These are phyloP conservation scores for Xylaria sp. DNA, from an alignment of 2,329 filamentous ascomycete species.

Conservation along the genomic window DNA sequence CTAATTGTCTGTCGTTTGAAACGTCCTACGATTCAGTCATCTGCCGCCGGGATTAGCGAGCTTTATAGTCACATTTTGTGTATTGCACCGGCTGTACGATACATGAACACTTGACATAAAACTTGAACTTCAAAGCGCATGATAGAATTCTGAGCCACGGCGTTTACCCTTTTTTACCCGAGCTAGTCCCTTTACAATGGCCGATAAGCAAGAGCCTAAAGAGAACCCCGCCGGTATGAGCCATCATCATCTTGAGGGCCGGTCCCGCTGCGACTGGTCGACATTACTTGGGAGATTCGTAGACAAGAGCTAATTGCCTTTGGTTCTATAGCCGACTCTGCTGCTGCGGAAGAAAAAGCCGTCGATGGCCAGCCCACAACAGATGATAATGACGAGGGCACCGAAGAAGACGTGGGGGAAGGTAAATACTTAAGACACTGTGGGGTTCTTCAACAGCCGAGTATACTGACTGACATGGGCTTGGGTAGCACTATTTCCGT, in stretches of 20 bases:
- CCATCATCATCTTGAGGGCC: not conserved
- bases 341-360: conserved; percentile 39
- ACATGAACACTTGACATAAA: conserved; percentile 10
- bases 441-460: not conserved
- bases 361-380: conserved; percentile 41
- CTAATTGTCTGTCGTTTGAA: conserved; percentile 40
- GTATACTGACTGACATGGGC: conserved; percentile 24
- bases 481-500: conserved; percentile 60
- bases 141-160: conserved; percentile 34
- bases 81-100: conserved; percentile 39
- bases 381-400: conserved; percentile 38
- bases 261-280: not conserved
- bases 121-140: conserved; percentile 1
- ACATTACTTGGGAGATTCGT: not conserved
- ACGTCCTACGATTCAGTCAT: conserved; percentile 28
- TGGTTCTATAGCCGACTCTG: conserved; percentile 38
- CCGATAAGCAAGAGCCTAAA: conserved; percentile 45
- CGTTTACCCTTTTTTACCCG: conserved; percentile 25
- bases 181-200: conserved; percentile 42
- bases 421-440: not conserved
- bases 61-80: conserved; percentile 38
- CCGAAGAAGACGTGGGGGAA: conserved; percentile 42
- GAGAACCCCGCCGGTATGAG: conserved; percentile 40
- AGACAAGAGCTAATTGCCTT: conserved; percentile 29
- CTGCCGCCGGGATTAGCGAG: conserved; percentile 20